These are phyloP conservation scores for Torulaspora delbrueckii DNA, from an alignment of 805 yeast genomes.

Conservation along the genomic window DNA sequence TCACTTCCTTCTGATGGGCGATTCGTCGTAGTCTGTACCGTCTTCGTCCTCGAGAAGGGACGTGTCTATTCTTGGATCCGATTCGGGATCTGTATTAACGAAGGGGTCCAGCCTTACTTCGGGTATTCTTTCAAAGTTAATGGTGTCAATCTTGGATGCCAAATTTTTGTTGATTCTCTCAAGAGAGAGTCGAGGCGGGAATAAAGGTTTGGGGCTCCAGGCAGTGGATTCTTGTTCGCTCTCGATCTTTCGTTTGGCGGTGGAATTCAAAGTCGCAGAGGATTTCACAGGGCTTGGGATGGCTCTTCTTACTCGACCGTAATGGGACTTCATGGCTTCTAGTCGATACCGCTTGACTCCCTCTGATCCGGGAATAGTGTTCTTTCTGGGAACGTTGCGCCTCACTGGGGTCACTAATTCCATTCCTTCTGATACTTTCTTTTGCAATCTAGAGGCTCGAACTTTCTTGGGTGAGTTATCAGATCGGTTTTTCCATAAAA, in stretches of 20 bases:
- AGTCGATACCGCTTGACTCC: conserved; percentile 34
- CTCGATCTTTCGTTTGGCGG: conserved; percentile 13
- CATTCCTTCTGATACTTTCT: conserved; percentile 1
- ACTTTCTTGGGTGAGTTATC: conserved; percentile 12
- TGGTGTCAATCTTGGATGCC: conserved; percentile 16
- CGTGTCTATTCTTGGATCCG: conserved; percentile 12
- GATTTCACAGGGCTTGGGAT: conserved; percentile 39
- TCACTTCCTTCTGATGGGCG: conserved; percentile 16
- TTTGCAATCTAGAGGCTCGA: background rate
- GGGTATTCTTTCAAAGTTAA: conserved; percentile 23
- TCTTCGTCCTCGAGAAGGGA: conserved; percentile 13
- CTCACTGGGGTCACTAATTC: conserved; percentile 24
- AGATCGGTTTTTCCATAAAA: conserved; percentile 34
- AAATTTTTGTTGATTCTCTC: conserved; percentile 20
- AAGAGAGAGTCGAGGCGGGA: conserved; percentile 22
- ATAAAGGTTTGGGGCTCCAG: conserved; percentile 3
- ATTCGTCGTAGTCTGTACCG: conserved; percentile 13
- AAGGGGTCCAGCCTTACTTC: conserved; percentile 17
- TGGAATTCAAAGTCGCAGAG: conserved; percentile 20
- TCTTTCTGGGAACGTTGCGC: conserved; percentile 6
- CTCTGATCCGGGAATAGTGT: conserved; percentile 38
- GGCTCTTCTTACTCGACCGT: conserved; percentile 34
- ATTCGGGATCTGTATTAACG: conserved; percentile 9
- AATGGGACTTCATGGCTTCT: conserved; percentile 37
- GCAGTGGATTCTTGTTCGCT: conserved; percentile 4